Base-by-base conservation (phyloP, 2,329 filamentous ascomycete species). In the Verticillium tricorpus region DNA sequence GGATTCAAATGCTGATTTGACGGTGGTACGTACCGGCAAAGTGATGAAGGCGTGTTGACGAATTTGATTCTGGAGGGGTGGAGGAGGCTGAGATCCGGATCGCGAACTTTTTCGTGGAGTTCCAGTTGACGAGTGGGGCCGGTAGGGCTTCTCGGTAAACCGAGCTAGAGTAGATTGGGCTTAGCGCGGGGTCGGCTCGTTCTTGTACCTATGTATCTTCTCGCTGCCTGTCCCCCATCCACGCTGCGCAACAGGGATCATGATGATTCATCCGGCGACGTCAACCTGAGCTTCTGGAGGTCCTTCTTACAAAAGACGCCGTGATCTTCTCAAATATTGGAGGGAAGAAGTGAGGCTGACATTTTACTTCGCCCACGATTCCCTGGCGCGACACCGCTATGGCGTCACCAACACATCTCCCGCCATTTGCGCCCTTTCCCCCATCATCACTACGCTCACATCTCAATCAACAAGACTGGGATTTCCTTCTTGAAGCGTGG, bases 401-500 rank as follows among this genome's bases (percentile, higher is more conserved):
- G 78, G 69, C 75, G 45, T 64, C 72, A 68, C 71, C 77, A 45
- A 25, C 28, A 19, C 28, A 60, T 77, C 93, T 57, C 92, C 92
- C 52, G 83, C 88, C 37, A 5, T 82, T 97, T 74, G 92, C 90
- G 62, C 85, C 90, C 22, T 93, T 95, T 69, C 94, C 93, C 19
- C 83, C 88, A 64, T 78, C 84, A 37, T 78, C 80, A 61, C 87
- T 92, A 78, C 87, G 87, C 70, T 83, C 84, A 67, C 83, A 84
- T 67, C 83, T 97, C 63, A 80, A 82, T 45, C 77, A 86, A 3
- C 77, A 82, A 58, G 91, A 97, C 75, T 97, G 93, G 93, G 82
- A 89, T 66, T 81, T 85, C 35, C 92, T 90, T 72, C 78, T 96
- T 56, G 85, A 90, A 65, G 88, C 91, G 39, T 97, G 92, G 92